A percentile compares a stretch with the other conserved stretches of the same genome.
phyloP scores from a whole-genome alignment of 306 rosid species.

The Quercus rubra region DNA sequence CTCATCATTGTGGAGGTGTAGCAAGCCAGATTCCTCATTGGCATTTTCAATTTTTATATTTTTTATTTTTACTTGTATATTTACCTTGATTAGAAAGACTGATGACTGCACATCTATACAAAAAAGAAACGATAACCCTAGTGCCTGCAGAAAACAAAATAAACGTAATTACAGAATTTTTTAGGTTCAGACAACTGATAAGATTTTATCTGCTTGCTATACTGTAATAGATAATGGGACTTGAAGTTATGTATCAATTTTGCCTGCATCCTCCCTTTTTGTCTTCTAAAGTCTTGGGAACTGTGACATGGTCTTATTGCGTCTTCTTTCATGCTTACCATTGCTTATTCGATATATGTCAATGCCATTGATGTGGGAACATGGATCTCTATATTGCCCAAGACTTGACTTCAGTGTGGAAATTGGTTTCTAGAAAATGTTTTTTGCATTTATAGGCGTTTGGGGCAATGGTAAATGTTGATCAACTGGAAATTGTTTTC shows the following conservation, averaged over 20 bases:
- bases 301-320: background rate
- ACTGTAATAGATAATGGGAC: background rate
- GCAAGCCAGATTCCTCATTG: slow-evolving; percentile 31
- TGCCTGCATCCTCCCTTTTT: background rate
- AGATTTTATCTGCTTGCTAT: background rate
- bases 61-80: slow-evolving; percentile 40
- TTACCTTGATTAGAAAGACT: slow-evolving; percentile 39
- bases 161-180: background rate
- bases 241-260: background rate
- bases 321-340: too few relatives aligned
- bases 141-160: slow-evolving; percentile 15
- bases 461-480: too few relatives aligned
- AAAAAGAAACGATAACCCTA: slow-evolving; percentile 20
- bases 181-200: background rate
- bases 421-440: too few relatives aligned
- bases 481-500: too few relatives aligned
- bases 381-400: background rate
- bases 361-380: background rate
- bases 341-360: background rate
- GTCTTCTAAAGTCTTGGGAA: background rate
- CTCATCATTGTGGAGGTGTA: slow-evolving; percentile 27
- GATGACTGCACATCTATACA: slow-evolving; percentile 13
- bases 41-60: slow-evolving; percentile 26
- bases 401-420: too few relatives aligned
- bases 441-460: too few relatives aligned